A percentile compares a stretch with the other conserved stretches of the same genome.
phyloP scores from a whole-genome alignment of 2,329 filamentous ascomycete genomes.

The Monosporascus ibericus region DNA sequence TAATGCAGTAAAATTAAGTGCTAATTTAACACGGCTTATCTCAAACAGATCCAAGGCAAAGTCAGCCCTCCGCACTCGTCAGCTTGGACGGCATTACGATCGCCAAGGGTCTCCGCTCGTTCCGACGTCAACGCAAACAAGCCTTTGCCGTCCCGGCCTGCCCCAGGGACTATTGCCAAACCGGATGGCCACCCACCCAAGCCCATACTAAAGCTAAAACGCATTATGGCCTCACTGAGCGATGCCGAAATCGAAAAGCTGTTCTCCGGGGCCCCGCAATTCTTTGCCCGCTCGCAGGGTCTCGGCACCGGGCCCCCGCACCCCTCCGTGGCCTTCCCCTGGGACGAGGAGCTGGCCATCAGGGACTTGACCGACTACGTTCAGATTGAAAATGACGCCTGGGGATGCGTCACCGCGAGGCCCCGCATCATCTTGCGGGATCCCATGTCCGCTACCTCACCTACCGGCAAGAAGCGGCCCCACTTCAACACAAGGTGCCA shows the following conservation, averaged over 20 bases:
- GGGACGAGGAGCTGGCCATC: conserved; percentile 56
- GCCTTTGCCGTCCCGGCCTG: conserved; percentile 49
- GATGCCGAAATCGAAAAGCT: conserved; percentile 60
- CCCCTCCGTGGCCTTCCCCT: conserved; percentile 61
- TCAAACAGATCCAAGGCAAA: neutral
- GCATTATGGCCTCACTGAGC: conserved; percentile 55
- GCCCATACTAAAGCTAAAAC: conserved; percentile 44
- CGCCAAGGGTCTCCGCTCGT: conserved; percentile 13
- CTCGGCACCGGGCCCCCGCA: conserved; percentile 54
- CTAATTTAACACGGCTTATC: too few species aligned
- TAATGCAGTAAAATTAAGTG: too few species aligned
- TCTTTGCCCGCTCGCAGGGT: conserved; percentile 55
- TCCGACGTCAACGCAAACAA: conserved; percentile 46
- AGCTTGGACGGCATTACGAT: conserved; percentile 16
- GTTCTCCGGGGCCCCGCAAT: conserved; percentile 72
- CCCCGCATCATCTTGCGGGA: conserved; percentile 51
- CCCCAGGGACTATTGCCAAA: conserved; percentile 33
- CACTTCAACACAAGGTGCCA: conserved; percentile 54
- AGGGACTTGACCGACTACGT: conserved; percentile 60
- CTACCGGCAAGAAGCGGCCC: conserved; percentile 40
- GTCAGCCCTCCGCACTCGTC: conserved; percentile 15
- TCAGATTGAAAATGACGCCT: conserved; percentile 57
- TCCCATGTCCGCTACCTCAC: conserved; percentile 36
- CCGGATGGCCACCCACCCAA: conserved; percentile 32
- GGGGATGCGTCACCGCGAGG: conserved; percentile 57